Evolutionary conservation across 108 stramenopile genomes (phyloP).

Genomic region (Cylindrotheca fusiformis): DNA sequence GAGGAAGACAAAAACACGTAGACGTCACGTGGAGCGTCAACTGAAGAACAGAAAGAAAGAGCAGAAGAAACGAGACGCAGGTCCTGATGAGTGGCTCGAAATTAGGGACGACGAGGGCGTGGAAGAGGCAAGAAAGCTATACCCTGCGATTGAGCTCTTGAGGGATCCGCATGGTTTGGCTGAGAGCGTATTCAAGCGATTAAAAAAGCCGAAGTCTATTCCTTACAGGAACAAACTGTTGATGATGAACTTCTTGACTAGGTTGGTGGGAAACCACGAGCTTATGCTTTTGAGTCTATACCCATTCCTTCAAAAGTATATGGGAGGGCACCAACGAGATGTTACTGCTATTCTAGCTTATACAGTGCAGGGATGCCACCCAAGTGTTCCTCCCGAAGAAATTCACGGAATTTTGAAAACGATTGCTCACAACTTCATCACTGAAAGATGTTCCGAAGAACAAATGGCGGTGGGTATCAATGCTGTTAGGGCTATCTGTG

Average conservation of each 20-base stretch:
- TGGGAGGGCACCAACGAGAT: conserved; percentile 90
- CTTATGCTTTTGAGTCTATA: conserved; percentile 90
- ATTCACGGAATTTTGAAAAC: conserved; percentile 81
- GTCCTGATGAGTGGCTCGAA: conserved; percentile 49
- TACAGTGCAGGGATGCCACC: conserved; percentile 95
- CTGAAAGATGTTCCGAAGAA: conserved; percentile 88
- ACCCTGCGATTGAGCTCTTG: conserved; percentile 94
- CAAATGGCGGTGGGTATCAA: conserved; percentile 98
- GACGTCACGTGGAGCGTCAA: conserved; percentile 53
- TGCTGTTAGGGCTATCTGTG: conserved; percentile 86
- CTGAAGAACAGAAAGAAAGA: conserved; percentile 60
- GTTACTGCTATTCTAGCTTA: conserved; percentile 96
- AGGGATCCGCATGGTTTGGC: conserved; percentile 95
- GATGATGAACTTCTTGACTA: conserved; percentile 94
- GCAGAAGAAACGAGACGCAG: conserved; percentile 58
- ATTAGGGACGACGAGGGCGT: conserved; percentile 63
- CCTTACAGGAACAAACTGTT: conserved; percentile 91
- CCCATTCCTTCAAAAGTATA: conserved; percentile 93
- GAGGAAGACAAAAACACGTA: conserved; percentile 68
- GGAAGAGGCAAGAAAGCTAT: conserved; percentile 63
- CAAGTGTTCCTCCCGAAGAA: conserved; percentile 95
- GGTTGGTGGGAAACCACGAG: conserved; percentile 92
- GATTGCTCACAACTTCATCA: conserved; percentile 93
- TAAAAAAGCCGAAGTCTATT: conserved; percentile 51
- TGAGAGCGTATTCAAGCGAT: conserved; percentile 79